A percentile compares a stretch with the other conserved stretches of the same genome.
Conservation (phyloP, 1,284 basidiomycete species). For the Marasmius fiardii region DNA sequence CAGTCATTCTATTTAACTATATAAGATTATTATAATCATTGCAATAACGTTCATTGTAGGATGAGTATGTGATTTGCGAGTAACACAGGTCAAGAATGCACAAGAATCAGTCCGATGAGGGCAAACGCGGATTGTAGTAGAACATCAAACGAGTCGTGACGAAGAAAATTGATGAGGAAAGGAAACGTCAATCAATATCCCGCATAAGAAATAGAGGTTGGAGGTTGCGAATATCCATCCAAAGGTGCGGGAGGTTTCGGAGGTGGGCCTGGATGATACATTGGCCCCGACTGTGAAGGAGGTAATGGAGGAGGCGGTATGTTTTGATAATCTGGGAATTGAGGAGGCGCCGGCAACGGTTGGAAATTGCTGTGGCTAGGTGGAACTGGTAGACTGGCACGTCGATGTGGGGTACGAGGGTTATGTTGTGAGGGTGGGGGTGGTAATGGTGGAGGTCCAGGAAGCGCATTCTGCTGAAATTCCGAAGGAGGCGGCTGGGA, state of each 20-base stretch:
- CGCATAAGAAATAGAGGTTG: constrained; percentile 6
- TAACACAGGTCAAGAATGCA: too few relatives aligned
- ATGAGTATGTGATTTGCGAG: too few relatives aligned
- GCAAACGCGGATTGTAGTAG: not conserved
- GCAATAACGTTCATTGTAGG: too few relatives aligned
- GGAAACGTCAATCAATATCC: not conserved
- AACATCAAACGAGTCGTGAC: not conserved
- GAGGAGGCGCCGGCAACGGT: constrained; percentile 24
- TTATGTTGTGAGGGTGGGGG: constrained; percentile 21
- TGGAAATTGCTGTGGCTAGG: constrained; percentile 20
- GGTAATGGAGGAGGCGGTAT: constrained; percentile 22
- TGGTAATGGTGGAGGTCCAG: constrained; percentile 12
- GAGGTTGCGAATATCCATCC: constrained; percentile 13
- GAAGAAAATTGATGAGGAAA: too few relatives aligned
- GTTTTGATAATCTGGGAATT: not conserved
- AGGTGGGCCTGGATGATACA: constrained; percentile 14
- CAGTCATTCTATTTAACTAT: too few relatives aligned
- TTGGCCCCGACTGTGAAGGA: constrained; percentile 21
- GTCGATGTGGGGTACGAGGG: constrained; percentile 23
- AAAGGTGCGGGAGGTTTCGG: constrained; percentile 12
- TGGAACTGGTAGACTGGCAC: constrained; percentile 36
- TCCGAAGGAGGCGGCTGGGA: not conserved
- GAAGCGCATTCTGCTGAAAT: constrained; percentile 4
- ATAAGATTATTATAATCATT: too few relatives aligned
- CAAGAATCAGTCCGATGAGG: not conserved